These are phyloP conservation scores for Aquilaria malaccensis DNA, from an alignment of 345 rosid genomes.

Conservation along the genomic window DNA sequence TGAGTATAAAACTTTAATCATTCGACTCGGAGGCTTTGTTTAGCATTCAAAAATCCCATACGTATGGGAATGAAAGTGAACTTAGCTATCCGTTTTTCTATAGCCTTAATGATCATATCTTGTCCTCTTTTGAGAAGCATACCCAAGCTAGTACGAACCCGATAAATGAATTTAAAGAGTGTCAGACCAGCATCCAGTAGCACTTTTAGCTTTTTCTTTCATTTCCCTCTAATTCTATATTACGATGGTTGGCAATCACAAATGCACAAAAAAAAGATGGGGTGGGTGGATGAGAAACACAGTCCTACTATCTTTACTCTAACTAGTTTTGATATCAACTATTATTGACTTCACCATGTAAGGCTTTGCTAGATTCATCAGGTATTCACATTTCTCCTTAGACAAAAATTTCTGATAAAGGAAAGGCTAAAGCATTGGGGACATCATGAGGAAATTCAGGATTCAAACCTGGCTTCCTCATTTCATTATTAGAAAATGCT, in stretches of 20 bases:
- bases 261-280: background rate
- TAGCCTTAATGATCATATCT: slow-evolving; percentile 47
- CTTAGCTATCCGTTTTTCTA: slow-evolving; percentile 88
- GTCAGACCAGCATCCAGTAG: background rate
- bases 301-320: slow-evolving; percentile 86
- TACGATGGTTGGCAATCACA: background rate
- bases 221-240: too few species aligned
- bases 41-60: slow-evolving; percentile 17
- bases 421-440: too few species aligned
- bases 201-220: background rate
- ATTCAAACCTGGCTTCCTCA: too few species aligned
- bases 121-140: slow-evolving; percentile 73
- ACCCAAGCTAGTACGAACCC: slow-evolving; percentile 96
- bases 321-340: slow-evolving; percentile 77
- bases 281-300: slow-evolving; percentile 3
- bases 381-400: slow-evolving; percentile 78
- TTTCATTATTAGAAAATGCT: too few species aligned
- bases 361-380: slow-evolving; percentile 81
- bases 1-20: background rate
- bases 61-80: slow-evolving; percentile 77
- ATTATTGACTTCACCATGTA: slow-evolving; percentile 81
- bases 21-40: slow-evolving; percentile 2
- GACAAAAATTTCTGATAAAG: slow-evolving; percentile 18
- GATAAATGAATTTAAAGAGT: background rate
- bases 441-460: too few species aligned